Percentiles rank a stretch among this genome's conserved stretches.
phyloP scores from a whole-genome alignment of 2,329 filamentous ascomycete species.

The Ophiostoma ips region DNA sequence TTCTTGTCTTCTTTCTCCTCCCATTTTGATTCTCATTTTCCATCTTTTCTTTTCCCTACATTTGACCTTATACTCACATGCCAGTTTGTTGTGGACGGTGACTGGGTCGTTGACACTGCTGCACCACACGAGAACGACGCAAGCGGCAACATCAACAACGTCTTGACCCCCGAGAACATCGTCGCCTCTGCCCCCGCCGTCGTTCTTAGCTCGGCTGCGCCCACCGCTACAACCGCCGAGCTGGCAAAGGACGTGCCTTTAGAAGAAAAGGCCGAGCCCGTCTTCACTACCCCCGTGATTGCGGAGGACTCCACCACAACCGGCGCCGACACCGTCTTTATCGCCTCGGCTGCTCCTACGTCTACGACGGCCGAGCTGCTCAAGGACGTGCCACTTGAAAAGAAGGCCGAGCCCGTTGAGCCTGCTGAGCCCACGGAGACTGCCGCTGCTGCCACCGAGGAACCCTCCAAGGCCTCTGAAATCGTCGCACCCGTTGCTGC shows the following conservation, averaged over 20 bases:
- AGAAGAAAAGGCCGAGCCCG: conserved; percentile 24
- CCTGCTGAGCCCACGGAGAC: conserved; percentile 23
- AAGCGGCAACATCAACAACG: conserved; percentile 83
- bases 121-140: conserved; percentile 72
- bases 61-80: not conserved
- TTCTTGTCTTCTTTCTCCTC: not conserved
- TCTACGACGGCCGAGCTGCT: conserved; percentile 40
- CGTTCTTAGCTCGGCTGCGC: conserved; percentile 51
- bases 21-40: not conserved
- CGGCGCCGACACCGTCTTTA: conserved; percentile 35
- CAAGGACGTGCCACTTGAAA: conserved; percentile 48
- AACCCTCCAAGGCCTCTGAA: not conserved
- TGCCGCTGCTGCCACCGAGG: conserved; percentile 17
- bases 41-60: not conserved
- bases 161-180: conserved; percentile 65
- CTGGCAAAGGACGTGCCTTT: conserved; percentile 41
- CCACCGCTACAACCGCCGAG: conserved; percentile 48
- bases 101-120: conserved; percentile 72
- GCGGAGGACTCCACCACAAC: not conserved
- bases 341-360: conserved; percentile 45
- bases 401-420: not conserved
- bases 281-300: not conserved
- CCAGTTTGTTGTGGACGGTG: conserved; percentile 89
- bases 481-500: not conserved
- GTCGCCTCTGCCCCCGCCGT: conserved; percentile 30